phyloP scores from a whole-genome alignment of 208 protist genomes.

The Tritrichomonas foetus region DNA sequence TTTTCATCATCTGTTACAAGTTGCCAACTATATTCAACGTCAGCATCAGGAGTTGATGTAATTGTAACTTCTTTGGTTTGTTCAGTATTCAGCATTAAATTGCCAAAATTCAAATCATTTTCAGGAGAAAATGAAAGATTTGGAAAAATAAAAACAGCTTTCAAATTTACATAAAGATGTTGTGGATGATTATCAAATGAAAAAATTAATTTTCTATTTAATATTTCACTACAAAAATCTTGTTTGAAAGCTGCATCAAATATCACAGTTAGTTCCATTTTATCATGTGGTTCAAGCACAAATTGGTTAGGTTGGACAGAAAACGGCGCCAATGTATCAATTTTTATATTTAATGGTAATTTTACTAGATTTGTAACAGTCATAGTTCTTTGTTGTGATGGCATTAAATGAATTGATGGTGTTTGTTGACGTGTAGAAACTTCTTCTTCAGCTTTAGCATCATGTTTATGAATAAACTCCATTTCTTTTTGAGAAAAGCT shows the following conservation, averaged over 20 bases:
- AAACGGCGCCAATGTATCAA: background rate
- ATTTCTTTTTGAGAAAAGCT: background rate
- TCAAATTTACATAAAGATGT: background rate
- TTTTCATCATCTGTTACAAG: background rate
- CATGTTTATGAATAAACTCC: background rate
- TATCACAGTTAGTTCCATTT: background rate
- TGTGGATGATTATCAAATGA: background rate
- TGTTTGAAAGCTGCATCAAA: slow-evolving; percentile 1
- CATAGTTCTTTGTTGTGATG: background rate
- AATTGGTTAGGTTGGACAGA: background rate
- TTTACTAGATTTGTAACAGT: background rate
- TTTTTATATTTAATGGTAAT: background rate
- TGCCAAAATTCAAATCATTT: background rate
- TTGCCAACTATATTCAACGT: background rate
- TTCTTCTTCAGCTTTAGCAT: background rate
- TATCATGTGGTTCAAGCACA: background rate
- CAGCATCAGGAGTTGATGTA: background rate
- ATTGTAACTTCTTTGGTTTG: background rate
- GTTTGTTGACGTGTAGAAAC: background rate
- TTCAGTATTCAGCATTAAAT: slow-evolving; percentile 8
- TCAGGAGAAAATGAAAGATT: background rate
- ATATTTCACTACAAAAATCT: background rate
- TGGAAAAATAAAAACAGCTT: background rate
- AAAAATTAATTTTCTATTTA: background rate
- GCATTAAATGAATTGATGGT: background rate